Percentiles rank a stretch among this genome's conserved stretches.
phyloP scores from a whole-genome alignment of 139 green algal species.

The Diplosphaera chodatii region DNA sequence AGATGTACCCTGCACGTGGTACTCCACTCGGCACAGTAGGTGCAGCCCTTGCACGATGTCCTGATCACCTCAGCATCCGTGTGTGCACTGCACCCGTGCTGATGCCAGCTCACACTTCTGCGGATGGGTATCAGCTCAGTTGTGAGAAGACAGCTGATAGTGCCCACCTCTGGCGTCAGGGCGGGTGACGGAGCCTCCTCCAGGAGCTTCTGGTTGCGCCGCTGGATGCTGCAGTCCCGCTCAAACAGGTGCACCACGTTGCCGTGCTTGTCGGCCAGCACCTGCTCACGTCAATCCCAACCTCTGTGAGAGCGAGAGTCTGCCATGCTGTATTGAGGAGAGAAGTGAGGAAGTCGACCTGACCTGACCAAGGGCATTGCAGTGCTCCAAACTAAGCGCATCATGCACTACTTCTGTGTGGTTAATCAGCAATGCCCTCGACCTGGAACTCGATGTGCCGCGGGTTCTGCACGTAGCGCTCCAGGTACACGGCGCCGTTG shows the following conservation, averaged over 20 bases:
- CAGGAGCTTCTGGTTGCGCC: conserved; percentile 96
- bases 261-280: conserved; percentile 91
- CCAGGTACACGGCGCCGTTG: conserved; percentile 92
- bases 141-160: background rate
- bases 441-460: conserved; percentile 97
- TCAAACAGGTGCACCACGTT: conserved; percentile 94
- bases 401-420: too few relatives aligned
- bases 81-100: too few relatives aligned
- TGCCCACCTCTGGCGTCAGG: conserved; percentile 70
- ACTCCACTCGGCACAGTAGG: too few relatives aligned
- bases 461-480: conserved; percentile 85
- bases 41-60: background rate
- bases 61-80: background rate
- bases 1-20: too few relatives aligned
- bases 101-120: too few relatives aligned
- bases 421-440: background rate
- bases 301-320: too few relatives aligned
- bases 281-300: conserved; percentile 40
- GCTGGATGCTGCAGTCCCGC: conserved; percentile 95
- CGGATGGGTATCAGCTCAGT: too few relatives aligned
- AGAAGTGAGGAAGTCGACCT: too few relatives aligned
- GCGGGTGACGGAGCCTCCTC: conserved; percentile 89
- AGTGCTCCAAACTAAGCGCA: too few relatives aligned
- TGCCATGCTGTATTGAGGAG: too few relatives aligned
- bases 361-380: background rate